Evolutionary conservation across 306 rosid genomes (phyloP).

Genomic region (Acacia melanoxylon): DNA sequence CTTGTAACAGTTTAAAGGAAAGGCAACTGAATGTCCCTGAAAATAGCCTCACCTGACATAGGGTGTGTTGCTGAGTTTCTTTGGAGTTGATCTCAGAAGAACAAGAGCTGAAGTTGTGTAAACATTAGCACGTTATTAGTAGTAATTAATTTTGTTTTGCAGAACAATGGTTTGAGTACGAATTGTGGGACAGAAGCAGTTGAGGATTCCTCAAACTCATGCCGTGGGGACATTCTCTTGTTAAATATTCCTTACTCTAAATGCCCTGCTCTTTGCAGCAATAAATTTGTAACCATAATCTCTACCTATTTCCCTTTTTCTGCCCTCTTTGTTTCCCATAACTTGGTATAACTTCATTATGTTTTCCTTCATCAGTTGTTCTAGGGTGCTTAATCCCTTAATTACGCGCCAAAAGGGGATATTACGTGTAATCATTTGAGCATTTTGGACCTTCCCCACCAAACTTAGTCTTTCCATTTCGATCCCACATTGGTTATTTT

Average conservation of each 20-base stretch:
- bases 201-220: conserved; percentile 21
- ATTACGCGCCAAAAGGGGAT: not conserved
- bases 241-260: conserved; percentile 28
- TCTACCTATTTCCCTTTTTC: not conserved
- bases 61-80: conserved; percentile 5
- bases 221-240: not conserved
- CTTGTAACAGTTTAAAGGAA: not conserved
- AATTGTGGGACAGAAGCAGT: conserved; percentile 27
- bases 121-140: not conserved
- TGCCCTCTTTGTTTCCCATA: not conserved
- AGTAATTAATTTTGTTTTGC: not conserved
- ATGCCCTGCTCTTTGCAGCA: not conserved
- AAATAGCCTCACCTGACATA: not conserved
- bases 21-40: not conserved
- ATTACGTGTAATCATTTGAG: not conserved
- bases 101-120: conserved; percentile 1
- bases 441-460: conserved; percentile 9
- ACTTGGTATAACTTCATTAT: not conserved
- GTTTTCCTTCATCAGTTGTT: conserved; percentile 8
- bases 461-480: conserved; percentile 7
- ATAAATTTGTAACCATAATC: conserved; percentile 21
- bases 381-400: not conserved
- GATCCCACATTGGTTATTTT: not conserved
- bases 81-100: conserved; percentile 12
- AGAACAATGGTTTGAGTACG: conserved; percentile 21